A percentile compares a stretch with the other conserved stretches of the same genome.
phyloP scores from a whole-genome alignment of 2,329 filamentous ascomycete species.

The Metarhizium robertsii region DNA sequence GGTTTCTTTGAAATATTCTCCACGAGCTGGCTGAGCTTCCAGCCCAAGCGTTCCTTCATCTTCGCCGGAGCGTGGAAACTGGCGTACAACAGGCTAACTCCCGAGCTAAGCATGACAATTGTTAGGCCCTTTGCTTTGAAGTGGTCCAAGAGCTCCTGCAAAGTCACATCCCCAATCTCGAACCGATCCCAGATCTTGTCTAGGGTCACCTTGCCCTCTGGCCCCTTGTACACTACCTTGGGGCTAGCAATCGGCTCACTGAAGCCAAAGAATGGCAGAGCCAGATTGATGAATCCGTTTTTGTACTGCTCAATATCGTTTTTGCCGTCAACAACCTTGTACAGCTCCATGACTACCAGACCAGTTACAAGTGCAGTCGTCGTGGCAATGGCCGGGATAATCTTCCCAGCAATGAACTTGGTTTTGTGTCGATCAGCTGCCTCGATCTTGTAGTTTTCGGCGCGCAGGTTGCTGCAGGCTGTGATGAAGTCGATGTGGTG shows the following conservation, averaged over 20 bases:
- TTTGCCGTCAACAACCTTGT: slow-evolving; percentile 95
- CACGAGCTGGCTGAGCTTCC: slow-evolving; percentile 84
- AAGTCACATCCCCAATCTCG: slow-evolving; percentile 76
- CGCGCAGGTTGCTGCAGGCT: slow-evolving; percentile 89
- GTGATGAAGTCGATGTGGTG: slow-evolving; percentile 99
- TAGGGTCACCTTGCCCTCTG: slow-evolving; percentile 68
- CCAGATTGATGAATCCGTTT: slow-evolving; percentile 96
- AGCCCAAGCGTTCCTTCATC: slow-evolving; percentile 69
- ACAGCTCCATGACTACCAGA: slow-evolving; percentile 83
- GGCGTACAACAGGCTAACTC: slow-evolving; percentile 88
- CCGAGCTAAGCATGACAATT: slow-evolving; percentile 93
- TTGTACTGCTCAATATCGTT: slow-evolving; percentile 97
- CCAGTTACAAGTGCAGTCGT: slow-evolving; percentile 94
- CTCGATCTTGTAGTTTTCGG: slow-evolving; percentile 96
- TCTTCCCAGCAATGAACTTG: slow-evolving; percentile 99
- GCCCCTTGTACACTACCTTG: slow-evolving; percentile 81
- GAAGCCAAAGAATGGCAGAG: slow-evolving; percentile 95
- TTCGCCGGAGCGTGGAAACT: slow-evolving; percentile 76
- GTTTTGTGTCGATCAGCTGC: slow-evolving; percentile 92
- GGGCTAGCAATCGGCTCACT: slow-evolving; percentile 91
- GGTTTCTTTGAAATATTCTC: slow-evolving; percentile 86
- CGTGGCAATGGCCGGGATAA: slow-evolving; percentile 96
- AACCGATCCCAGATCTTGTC: slow-evolving; percentile 99
- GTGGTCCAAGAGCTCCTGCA: slow-evolving; percentile 72
- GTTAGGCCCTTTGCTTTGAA: slow-evolving; percentile 74